Conservation (phyloP, 2,329 filamentous ascomycete genomes). For the Fusarium protoensiforme region DNA sequence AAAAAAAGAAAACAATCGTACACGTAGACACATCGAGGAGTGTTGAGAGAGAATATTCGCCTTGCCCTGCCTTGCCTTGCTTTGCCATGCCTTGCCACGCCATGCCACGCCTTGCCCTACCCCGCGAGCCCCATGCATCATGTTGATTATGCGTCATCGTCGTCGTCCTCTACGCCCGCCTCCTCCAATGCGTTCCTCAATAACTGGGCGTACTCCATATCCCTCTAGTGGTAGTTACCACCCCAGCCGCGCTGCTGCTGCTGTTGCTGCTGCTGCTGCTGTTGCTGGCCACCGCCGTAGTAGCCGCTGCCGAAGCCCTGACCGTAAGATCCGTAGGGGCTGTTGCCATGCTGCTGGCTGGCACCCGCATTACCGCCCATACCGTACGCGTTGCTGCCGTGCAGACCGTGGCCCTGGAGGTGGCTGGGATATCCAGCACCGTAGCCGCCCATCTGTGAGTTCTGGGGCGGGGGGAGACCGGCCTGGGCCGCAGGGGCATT, state of each 20-base stretch:
- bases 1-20: slow-evolving; percentile 52
- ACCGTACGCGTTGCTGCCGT: slow-evolving; percentile 66
- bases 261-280: slow-evolving; percentile 53
- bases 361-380: slow-evolving; percentile 62
- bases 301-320: slow-evolving; percentile 62
- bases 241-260: slow-evolving; percentile 67
- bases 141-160: slow-evolving; percentile 48
- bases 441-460: slow-evolving; percentile 66
- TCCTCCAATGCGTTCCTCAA: slow-evolving; percentile 38
- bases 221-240: slow-evolving; percentile 66
- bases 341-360: slow-evolving; percentile 64
- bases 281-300: slow-evolving; percentile 51
- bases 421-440: slow-evolving; percentile 65
- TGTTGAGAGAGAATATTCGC: slow-evolving; percentile 40
- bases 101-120: background rate
- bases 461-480: slow-evolving; percentile 67
- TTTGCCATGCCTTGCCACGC: background rate
- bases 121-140: slow-evolving; percentile 42
- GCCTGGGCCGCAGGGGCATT: slow-evolving; percentile 62
- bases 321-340: slow-evolving; percentile 65
- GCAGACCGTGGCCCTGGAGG: slow-evolving; percentile 63
- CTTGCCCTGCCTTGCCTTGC: slow-evolving; percentile 17
- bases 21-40: slow-evolving; percentile 48
- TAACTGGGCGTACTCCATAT: slow-evolving; percentile 1
- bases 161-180: slow-evolving; percentile 36